These are phyloP conservation scores for Populus pruinosa DNA, from an alignment of 345 rosid genomes.

Conservation along the genomic window DNA sequence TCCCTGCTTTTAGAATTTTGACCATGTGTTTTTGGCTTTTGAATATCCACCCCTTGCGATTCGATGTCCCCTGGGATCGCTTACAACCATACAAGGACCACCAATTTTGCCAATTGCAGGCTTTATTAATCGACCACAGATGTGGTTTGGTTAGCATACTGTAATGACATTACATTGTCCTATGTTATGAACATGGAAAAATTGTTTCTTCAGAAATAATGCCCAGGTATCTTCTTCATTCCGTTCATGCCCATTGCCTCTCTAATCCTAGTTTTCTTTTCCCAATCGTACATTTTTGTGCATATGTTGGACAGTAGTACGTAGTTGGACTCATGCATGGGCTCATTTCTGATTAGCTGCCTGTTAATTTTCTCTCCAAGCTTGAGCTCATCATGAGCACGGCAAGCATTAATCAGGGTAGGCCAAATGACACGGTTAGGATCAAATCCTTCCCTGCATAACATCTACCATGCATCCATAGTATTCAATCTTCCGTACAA, in stretches of 20 bases:
- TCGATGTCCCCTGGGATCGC: too few relatives aligned
- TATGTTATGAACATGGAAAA: background rate
- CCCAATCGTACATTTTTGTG: slow-evolving; percentile 30
- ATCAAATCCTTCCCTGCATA: slow-evolving; percentile 29
- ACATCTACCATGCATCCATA: slow-evolving; percentile 37
- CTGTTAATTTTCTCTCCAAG: slow-evolving; percentile 21
- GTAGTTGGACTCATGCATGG: slow-evolving; percentile 23
- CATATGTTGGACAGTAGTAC: slow-evolving; percentile 28
- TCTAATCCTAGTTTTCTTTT: slow-evolving; percentile 24
- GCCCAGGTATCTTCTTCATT: slow-evolving; percentile 24
- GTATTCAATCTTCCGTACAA: slow-evolving; percentile 28
- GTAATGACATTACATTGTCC: background rate
- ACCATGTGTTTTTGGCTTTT: too few relatives aligned
- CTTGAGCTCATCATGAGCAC: slow-evolving; percentile 19
- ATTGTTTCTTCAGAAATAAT: background rate
- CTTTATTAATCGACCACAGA: background rate
- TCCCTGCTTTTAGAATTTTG: background rate
- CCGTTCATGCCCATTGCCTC: slow-evolving; percentile 26
- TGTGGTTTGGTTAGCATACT: background rate
- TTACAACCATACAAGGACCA: too few relatives aligned
- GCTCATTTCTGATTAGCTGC: slow-evolving; percentile 19
- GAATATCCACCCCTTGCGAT: too few relatives aligned
- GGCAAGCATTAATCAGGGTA: slow-evolving; percentile 28
- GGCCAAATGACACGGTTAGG: slow-evolving; percentile 26
- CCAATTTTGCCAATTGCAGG: too few relatives aligned